phyloP scores from a whole-genome alignment of 345 rosid species.

The Corchorus olitorius region DNA sequence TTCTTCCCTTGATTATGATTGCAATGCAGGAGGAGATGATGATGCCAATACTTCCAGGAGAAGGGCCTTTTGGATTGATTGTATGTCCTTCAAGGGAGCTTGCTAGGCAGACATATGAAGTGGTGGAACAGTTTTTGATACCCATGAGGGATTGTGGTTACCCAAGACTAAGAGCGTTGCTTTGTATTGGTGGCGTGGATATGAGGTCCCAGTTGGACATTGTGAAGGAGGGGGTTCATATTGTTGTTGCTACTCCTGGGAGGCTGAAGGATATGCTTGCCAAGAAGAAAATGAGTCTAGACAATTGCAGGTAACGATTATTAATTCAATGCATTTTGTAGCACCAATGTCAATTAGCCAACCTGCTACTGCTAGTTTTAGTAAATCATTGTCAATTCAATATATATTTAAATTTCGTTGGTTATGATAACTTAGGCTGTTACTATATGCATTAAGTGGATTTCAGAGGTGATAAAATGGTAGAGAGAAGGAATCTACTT shows the following conservation, averaged over 20 bases:
- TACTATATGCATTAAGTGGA: background rate
- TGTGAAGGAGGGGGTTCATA: slow-evolving; percentile 85
- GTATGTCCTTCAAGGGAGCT: slow-evolving; percentile 92
- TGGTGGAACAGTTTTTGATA: slow-evolving; percentile 72
- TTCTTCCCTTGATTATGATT: slow-evolving; percentile 86
- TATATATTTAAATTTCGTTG: background rate
- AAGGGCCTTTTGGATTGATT: slow-evolving; percentile 83
- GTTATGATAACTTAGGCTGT: background rate
- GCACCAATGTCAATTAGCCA: background rate
- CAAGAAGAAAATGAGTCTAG: slow-evolving; percentile 88
- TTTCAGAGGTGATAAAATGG: background rate
- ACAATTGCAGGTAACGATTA: slow-evolving; percentile 72
- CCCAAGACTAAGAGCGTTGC: slow-evolving; percentile 72
- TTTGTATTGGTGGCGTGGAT: slow-evolving; percentile 91
- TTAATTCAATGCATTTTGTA: background rate
- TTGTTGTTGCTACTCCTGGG: slow-evolving; percentile 95
- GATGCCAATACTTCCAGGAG: slow-evolving; percentile 88
- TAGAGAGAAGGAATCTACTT: background rate
- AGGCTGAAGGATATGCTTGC: slow-evolving; percentile 95
- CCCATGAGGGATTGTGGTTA: slow-evolving; percentile 65
- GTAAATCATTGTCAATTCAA: background rate
- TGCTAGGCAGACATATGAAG: slow-evolving; percentile 89
- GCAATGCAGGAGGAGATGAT: slow-evolving; percentile 87
- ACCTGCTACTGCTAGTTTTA: background rate
- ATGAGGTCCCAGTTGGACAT: slow-evolving; percentile 89